Conservation (phyloP, 371 early-diverging fungal genomes). For the Homolaphlyctis polyrhiza region DNA sequence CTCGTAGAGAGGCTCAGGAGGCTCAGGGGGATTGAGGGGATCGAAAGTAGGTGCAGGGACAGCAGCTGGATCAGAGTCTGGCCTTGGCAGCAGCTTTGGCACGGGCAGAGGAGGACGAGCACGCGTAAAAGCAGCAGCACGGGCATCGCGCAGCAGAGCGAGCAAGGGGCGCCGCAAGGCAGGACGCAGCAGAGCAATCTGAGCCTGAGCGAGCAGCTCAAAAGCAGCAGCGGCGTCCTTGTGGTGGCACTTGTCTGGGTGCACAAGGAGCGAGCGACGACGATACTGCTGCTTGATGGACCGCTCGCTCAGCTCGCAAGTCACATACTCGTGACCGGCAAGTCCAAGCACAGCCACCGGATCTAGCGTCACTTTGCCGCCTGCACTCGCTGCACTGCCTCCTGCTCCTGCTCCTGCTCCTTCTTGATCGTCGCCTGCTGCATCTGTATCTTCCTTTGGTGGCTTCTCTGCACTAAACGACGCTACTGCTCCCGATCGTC, state of each 20-base stretch:
- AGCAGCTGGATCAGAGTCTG: too few relatives aligned
- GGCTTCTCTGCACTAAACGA: background rate
- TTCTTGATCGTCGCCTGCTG: background rate
- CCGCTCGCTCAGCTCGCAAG: conserved; percentile 44
- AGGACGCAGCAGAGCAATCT: conserved; percentile 67
- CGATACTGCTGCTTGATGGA: conserved; percentile 65
- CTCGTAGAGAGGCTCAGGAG: background rate
- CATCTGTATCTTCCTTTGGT: background rate
- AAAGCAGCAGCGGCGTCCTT: conserved; percentile 78
- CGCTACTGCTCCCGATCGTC: too few relatives aligned
- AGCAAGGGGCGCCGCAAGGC: conserved; percentile 53
- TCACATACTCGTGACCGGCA: conserved; percentile 45
- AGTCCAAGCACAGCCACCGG: conserved; percentile 79
- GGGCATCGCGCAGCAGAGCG: conserved; percentile 18
- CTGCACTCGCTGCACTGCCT: background rate
- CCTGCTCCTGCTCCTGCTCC: background rate
- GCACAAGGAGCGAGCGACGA: conserved; percentile 79
- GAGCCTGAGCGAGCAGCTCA: conserved; percentile 78
- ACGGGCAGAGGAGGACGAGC: background rate
- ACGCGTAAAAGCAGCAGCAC: conserved; percentile 11
- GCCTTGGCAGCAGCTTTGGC: too few relatives aligned
- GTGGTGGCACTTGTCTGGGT: conserved; percentile 80
- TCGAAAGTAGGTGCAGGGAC: background rate
- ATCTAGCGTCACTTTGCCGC: conserved; percentile 29
- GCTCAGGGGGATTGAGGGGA: background rate